Evolutionary conservation across 257 asterid genomes (phyloP).

Genomic region (Solanum chiquidenum): DNA sequence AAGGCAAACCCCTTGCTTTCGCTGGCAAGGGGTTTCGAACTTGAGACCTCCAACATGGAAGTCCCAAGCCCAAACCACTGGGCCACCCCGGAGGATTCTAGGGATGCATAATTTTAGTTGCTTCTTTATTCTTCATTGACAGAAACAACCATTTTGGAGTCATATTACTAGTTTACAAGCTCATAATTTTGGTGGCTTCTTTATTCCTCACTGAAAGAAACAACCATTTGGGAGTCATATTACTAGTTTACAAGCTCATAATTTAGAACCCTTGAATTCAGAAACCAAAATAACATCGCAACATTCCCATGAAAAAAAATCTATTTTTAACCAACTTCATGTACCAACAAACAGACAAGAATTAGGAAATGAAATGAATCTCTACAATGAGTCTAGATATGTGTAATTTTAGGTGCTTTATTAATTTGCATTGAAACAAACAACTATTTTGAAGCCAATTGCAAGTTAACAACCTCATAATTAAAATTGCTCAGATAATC

Average conservation of each 20-base stretch:
- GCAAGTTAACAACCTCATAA: background rate
- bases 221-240: background rate
- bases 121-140: background rate
- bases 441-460: background rate
- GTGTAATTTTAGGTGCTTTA: background rate
- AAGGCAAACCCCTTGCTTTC: no score
- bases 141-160: background rate
- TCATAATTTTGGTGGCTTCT: background rate
- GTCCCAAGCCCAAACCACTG: no score
- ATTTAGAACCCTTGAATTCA: background rate
- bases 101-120: background rate
- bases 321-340: background rate
- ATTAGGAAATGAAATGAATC: background rate
- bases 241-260: background rate
- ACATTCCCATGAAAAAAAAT: background rate
- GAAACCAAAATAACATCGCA: background rate
- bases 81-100: background rate
- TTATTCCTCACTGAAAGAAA: background rate
- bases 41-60: no score
- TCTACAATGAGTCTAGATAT: background rate
- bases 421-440: background rate
- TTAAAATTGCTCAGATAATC: background rate
- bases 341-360: background rate
- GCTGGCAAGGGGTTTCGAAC: no score
- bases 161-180: background rate